Conservation (phyloP, 768 basidiomycete genomes). For the Mycena vulgaris region DNA sequence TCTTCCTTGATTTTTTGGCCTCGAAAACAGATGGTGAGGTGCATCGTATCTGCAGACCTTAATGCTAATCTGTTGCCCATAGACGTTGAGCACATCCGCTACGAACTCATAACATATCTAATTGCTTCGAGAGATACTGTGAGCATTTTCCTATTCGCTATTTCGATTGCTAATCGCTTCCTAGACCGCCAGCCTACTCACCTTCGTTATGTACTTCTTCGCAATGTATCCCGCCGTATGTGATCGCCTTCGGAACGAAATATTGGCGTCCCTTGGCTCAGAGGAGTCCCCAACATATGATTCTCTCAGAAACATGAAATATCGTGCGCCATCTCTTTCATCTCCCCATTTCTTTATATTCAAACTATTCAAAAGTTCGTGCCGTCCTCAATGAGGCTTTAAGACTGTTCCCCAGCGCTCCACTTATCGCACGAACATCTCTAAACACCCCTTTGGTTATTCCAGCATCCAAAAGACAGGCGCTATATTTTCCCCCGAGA, state of each 20-base stretch:
- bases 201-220: slow-evolving; percentile 64
- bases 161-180: background rate
- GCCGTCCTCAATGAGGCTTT: slow-evolving; percentile 61
- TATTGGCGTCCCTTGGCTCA: slow-evolving; percentile 52
- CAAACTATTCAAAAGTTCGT: slow-evolving; percentile 50
- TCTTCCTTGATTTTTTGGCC: slow-evolving; percentile 4
- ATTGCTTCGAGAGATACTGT: slow-evolving; percentile 72
- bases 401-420: slow-evolving; percentile 29
- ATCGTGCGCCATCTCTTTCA: slow-evolving; percentile 53
- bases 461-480: slow-evolving; percentile 12
- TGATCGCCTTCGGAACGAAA: slow-evolving; percentile 59
- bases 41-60: background rate
- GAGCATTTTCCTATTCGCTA: slow-evolving; percentile 28
- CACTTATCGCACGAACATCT: slow-evolving; percentile 6
- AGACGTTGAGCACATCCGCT: slow-evolving; percentile 28
- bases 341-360: background rate
- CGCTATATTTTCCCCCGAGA: slow-evolving; percentile 15
- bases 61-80: background rate
- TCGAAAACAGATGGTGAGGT: slow-evolving; percentile 56
- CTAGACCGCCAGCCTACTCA: slow-evolving; percentile 64
- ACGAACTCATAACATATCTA: slow-evolving; percentile 43
- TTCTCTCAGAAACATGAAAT: slow-evolving; percentile 58
- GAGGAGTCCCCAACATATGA: slow-evolving; percentile 55
- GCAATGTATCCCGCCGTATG: slow-evolving; percentile 56
- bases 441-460: slow-evolving; percentile 15